These are phyloP conservation scores for Lasiosphaeris hirsuta DNA, from an alignment of 495 filamentous ascomycete species.

Conservation along the genomic window DNA sequence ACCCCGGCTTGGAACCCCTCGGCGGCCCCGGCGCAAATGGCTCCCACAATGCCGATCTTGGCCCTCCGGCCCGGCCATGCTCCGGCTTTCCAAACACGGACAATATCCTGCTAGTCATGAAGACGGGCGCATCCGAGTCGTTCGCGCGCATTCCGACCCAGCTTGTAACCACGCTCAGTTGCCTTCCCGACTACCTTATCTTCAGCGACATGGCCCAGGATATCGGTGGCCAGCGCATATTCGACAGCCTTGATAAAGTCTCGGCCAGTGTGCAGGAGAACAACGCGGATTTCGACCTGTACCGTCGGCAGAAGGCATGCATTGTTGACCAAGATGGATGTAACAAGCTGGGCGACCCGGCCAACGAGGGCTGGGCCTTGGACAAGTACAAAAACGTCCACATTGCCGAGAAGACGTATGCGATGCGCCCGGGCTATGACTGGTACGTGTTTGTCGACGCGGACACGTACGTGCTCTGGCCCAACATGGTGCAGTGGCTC, in stretches of 20 bases:
- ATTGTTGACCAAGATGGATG: slow-evolving; percentile 39
- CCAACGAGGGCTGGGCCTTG: slow-evolving; percentile 46
- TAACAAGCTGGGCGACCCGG: slow-evolving; percentile 31
- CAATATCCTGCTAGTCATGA: slow-evolving; percentile 49
- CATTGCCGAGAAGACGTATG: slow-evolving; percentile 41
- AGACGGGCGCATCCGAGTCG: slow-evolving; percentile 56
- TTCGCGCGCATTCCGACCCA: slow-evolving; percentile 53
- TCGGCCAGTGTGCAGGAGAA: slow-evolving; percentile 27
- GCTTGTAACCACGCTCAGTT: slow-evolving; percentile 50
- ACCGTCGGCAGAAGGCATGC: slow-evolving; percentile 46
- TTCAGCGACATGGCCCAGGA: slow-evolving; percentile 57
- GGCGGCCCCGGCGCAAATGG: no score
- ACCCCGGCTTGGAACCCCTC: background rate
- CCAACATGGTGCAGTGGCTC: slow-evolving; percentile 58
- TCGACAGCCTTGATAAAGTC: slow-evolving; percentile 52
- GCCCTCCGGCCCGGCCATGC: slow-evolving; percentile 25
- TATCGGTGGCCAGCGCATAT: slow-evolving; percentile 44
- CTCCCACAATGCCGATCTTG: background rate
- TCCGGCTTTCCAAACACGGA: slow-evolving; percentile 35
- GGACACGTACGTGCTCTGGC: slow-evolving; percentile 64
- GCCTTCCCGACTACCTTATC: slow-evolving; percentile 51
- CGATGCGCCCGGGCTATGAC: slow-evolving; percentile 48
- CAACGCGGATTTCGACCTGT: slow-evolving; percentile 54
- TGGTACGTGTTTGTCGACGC: slow-evolving; percentile 72
- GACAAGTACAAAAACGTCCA: slow-evolving; percentile 50